Conservation (phyloP, 805 yeast genomes). For the Teunomyces aglyptinius region DNA sequence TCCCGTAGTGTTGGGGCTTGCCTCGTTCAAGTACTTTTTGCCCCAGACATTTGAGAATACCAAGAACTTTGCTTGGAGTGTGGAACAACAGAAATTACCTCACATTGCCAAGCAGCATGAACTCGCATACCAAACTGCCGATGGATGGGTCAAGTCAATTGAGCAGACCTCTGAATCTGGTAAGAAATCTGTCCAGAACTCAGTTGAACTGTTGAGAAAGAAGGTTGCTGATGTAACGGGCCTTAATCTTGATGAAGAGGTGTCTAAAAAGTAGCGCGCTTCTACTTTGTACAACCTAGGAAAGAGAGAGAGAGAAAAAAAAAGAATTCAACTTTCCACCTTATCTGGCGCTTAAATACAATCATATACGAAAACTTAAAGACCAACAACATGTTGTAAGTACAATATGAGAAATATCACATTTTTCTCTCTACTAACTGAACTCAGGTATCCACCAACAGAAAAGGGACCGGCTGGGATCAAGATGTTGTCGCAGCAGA, state of each 20-base stretch:
- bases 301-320: not conserved
- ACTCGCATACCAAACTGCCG: slow-evolving; percentile 45
- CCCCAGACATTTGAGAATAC: slow-evolving; percentile 73
- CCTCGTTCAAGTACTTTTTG: slow-evolving; percentile 65
- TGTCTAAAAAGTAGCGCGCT: slow-evolving; percentile 42
- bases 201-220: slow-evolving; percentile 40
- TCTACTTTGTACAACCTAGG: no score
- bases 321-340: no score
- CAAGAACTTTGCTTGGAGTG: slow-evolving; percentile 51
- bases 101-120: slow-evolving; percentile 62
- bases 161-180: slow-evolving; percentile 43
- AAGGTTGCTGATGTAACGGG: slow-evolving; percentile 61
- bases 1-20: slow-evolving; percentile 61
- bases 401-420: not conserved
- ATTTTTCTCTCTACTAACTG: not conserved
- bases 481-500: slow-evolving; percentile 3
- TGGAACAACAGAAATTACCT: slow-evolving; percentile 63
- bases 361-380: not conserved
- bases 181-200: slow-evolving; percentile 32
- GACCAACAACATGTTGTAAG: slow-evolving; percentile 2
- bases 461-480: not conserved
- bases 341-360: not conserved
- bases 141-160: slow-evolving; percentile 41
- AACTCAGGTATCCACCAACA: not conserved
- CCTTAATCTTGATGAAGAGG: slow-evolving; percentile 61